These are phyloP conservation scores for Aspergillus amoenus DNA, from an alignment of 2,329 filamentous ascomycete species.

Conservation along the genomic window DNA sequence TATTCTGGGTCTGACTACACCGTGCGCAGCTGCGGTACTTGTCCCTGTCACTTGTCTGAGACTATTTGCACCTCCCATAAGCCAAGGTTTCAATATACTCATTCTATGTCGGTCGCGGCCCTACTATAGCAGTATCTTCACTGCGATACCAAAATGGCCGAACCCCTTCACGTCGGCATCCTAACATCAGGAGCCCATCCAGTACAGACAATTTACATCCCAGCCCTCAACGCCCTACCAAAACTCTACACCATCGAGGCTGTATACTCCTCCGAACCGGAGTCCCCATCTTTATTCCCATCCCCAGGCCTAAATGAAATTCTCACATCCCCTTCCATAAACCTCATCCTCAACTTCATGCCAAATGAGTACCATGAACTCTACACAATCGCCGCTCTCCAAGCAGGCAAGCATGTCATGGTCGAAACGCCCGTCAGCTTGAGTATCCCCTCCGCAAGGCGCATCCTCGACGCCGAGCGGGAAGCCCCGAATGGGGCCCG, in stretches of 20 bases:
- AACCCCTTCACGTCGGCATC: conserved; percentile 34
- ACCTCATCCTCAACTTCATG: conserved; percentile 54
- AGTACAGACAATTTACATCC: conserved; percentile 55
- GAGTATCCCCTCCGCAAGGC: conserved; percentile 46
- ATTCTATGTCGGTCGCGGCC: neutral
- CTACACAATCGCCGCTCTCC: conserved; percentile 53
- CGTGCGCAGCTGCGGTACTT: neutral
- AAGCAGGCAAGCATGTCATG: conserved; percentile 56
- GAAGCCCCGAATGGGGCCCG: conserved; percentile 38
- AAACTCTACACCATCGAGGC: conserved; percentile 47
- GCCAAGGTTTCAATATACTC: neutral
- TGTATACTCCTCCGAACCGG: conserved; percentile 49
- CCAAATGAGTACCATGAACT: conserved; percentile 56
- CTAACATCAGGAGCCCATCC: conserved; percentile 44
- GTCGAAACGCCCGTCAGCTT: conserved; percentile 61
- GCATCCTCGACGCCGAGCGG: conserved; percentile 52
- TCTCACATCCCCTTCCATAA: conserved; percentile 46
- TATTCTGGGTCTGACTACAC: neutral
- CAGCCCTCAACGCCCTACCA: conserved; percentile 46
- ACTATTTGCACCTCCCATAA: neutral
- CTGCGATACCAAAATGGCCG: conserved; percentile 17
- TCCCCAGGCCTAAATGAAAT: conserved; percentile 25
- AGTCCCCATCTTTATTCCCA: neutral
- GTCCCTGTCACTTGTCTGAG: neutral
- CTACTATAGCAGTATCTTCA: neutral